Base-by-base conservation (phyloP, 371 early-diverging fungal species). In the Synchytrium microbalum region DNA sequence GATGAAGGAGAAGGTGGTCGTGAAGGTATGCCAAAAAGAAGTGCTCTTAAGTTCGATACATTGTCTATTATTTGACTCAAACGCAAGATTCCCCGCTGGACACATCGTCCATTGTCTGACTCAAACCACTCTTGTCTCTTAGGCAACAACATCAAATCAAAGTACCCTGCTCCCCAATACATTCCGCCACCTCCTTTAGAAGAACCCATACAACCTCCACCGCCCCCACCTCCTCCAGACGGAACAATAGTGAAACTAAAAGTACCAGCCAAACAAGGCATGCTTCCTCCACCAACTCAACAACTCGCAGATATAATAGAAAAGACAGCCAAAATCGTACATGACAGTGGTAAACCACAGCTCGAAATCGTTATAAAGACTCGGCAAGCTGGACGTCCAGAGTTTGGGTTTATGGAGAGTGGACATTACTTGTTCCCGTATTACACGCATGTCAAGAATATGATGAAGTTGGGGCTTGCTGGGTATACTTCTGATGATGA, bases 311-410 rank as follows among this genome's bases (percentile, higher is more conserved):
- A 75, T 14, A 73, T 87, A 53, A 85, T 88, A 54, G 85, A 86
- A 63, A 70, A 77, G 33, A 86, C 88, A 0, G 87, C 88, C 14
- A 75, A 76, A 64, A 79, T 82, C 61, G 75, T 88, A 29, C 70
- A 73, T 38, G 71, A 72, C 2, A 75, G 77, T 60, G 72, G 72
- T 8, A 80, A 86, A 19, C 69, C 78, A 2, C 78, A 82, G n/a
- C 79, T 82, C 70, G 88, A 88, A 67, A 79, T 87, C 57, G 65
- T 79, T 23, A 78, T 85, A 23, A 84, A 87, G 58, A 87, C 84
- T 33, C 80, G 83, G 64, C 87, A 88, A 65, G 84, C 81, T 0
- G 78, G 79, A 32, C 87, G 86, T 57, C 83, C 83, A 13, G 77
- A 79, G 29, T 88, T 88, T 71, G 78, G 71, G 0, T 89, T 89